Percentiles rank a stretch among this genome's conserved stretches.
phyloP scores from a whole-genome alignment of 2,329 filamentous ascomycete species.

The Scopulariopsis brevicaulis region DNA sequence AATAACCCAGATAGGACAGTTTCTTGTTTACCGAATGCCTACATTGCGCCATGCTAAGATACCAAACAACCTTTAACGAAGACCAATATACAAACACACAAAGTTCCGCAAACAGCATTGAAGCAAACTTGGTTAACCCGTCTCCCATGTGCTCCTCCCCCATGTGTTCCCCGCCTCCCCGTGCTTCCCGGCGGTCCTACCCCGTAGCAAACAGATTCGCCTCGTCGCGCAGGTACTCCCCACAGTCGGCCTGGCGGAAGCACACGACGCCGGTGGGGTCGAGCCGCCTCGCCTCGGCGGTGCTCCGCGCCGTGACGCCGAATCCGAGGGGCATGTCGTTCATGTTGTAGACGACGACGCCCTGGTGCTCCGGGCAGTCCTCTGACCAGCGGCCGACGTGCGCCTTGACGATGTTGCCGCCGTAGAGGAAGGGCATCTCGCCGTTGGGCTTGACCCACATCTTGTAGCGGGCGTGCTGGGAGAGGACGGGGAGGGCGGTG shows the following conservation, averaged over 20 bases:
- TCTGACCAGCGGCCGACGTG: constrained; percentile 74
- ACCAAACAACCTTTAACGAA: not conserved
- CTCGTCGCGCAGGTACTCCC: constrained; percentile 86
- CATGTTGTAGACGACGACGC: constrained; percentile 84
- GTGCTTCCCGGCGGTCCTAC: constrained; percentile 13
- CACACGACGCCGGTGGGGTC: constrained; percentile 85
- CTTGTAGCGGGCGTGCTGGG: constrained; percentile 88
- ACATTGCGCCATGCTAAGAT: constrained; percentile 4
- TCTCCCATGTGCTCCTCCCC: constrained; percentile 3
- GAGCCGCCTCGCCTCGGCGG: constrained; percentile 68
- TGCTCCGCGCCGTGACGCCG: constrained; percentile 80
- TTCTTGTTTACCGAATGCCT: not conserved
- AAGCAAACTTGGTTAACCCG: not conserved
- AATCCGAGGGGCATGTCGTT: constrained; percentile 91
- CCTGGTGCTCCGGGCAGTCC: constrained; percentile 87
- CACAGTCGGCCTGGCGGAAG: constrained; percentile 87
- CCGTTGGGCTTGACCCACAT: constrained; percentile 95
- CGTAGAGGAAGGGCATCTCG: constrained; percentile 95
- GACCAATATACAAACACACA: not conserved
- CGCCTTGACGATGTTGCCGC: constrained; percentile 68
- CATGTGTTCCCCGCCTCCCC: not conserved
- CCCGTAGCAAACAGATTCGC: constrained; percentile 51
- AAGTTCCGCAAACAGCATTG: constrained; percentile 3
- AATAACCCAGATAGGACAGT: not conserved
- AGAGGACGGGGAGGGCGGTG: constrained; percentile 76